Evolutionary conservation across 306 rosid genomes (phyloP).

Genomic region (Vigna trinervia): DNA sequence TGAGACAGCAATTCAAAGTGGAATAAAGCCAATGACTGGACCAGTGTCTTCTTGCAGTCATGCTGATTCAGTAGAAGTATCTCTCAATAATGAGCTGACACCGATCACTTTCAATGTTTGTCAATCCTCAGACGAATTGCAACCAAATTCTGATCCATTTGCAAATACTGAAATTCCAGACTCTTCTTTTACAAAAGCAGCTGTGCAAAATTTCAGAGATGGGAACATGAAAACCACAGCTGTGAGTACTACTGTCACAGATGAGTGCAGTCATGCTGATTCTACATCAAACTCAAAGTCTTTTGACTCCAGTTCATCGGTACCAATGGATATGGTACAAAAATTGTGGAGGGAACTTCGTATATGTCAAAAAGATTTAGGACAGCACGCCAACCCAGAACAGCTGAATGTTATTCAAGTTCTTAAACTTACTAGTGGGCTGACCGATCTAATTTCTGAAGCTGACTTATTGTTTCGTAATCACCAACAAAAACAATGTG

Average conservation of each 20-base stretch:
- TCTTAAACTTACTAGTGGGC: constrained; percentile 60
- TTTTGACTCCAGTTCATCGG: constrained; percentile 49
- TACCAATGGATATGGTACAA: constrained; percentile 54
- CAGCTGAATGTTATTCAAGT: constrained; percentile 54
- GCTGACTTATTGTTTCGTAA: constrained; percentile 64
- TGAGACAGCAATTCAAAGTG: constrained; percentile 58
- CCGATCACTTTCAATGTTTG: constrained; percentile 38
- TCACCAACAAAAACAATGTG: constrained; percentile 57
- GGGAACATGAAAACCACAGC: constrained; percentile 51
- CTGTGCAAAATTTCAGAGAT: constrained; percentile 50
- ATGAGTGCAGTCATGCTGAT: constrained; percentile 68
- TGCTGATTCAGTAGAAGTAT: constrained; percentile 47
- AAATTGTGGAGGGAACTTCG: constrained; percentile 72
- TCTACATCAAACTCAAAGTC: constrained; percentile 41
- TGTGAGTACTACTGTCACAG: constrained; percentile 55
- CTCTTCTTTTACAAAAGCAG: constrained; percentile 49
- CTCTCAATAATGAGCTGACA: constrained; percentile 48
- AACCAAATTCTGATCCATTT: constrained; percentile 42
- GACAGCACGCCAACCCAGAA: constrained; percentile 60
- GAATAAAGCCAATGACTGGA: constrained; percentile 49
- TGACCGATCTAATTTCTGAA: constrained; percentile 78
- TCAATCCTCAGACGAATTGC: constrained; percentile 30
- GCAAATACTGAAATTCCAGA: constrained; percentile 50
- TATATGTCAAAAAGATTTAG: constrained; percentile 53
- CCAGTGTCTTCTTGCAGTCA: constrained; percentile 51